Base-by-base conservation (phyloP, 2,329 filamentous ascomycete genomes). In the Beauveria caledonica region DNA sequence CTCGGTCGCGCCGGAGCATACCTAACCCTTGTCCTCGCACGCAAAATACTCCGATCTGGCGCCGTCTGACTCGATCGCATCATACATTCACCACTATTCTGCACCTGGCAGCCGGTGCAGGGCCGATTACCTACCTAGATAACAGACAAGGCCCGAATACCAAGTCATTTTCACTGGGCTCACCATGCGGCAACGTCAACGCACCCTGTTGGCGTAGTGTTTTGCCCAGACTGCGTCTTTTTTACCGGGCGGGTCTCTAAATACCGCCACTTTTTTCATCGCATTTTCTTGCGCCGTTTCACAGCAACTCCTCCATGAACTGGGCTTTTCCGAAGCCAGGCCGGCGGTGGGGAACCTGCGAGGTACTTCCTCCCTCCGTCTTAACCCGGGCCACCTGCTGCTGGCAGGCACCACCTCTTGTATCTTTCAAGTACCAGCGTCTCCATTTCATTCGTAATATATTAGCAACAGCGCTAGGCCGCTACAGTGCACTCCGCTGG, bases 141-240 rank as follows among this genome's bases (percentile, higher is more conserved):
- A 39, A 23, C 49, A 60, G 15, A 53, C 58, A 60, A 60, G 58
- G 58, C 58, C 58, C 58, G 58, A 60, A 60, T 60, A 54, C 11
- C 42, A 36, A 55, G 25, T 59, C 57, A 52, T 36, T 45, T 51
- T 52, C 25, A 9, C 45, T 5, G 13, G 25, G n/a, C 27, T 44
- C 19, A 45, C 8, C 57, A 59, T 59, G 57, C 57, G 48, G 48
- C 57, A 33, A 40, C 27, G 23, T 48, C 49, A 45, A 53, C 33
- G 39, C 58, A 53, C 50, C 50, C 40, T 60, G 49, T 60, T 60
- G 49, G 49, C 42, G 52, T 40, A 29, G 39, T 39, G 9, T 29
- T 9, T 5, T 21, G 29, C 21, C 17, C 8, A 27, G 23, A 19
- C 23, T 58, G 45, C 46, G 45, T 42, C 46, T 58, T 58, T 58